Evolutionary conservation across 164 flowering plant species (phyloP).

Genomic region (Sedum album): DNA sequence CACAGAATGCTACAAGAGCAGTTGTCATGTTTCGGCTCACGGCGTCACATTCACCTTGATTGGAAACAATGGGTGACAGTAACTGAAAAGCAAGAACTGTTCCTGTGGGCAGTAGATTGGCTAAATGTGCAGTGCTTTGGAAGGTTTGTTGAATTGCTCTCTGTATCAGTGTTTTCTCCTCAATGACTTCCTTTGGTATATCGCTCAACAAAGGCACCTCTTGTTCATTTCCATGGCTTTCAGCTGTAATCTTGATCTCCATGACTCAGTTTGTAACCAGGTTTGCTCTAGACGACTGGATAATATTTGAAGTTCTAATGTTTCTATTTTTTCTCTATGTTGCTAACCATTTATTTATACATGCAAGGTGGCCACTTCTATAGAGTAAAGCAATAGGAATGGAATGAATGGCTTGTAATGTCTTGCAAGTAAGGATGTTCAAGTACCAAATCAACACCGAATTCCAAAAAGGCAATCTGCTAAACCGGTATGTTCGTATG

Average conservation of each 20-base stretch:
- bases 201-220: conserved; percentile 27
- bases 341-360: background rate
- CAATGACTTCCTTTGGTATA: conserved; percentile 15
- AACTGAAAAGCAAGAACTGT: conserved; percentile 62
- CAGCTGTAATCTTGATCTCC: conserved; percentile 35
- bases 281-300: background rate
- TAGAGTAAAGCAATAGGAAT: conserved; percentile 10
- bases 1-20: conserved; percentile 40
- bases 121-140: conserved; percentile 53
- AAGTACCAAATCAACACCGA: background rate
- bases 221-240: conserved; percentile 17
- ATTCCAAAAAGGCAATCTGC: background rate
- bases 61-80: conserved; percentile 49
- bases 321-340: background rate
- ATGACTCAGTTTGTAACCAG: conserved; percentile 10
- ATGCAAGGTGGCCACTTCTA: background rate
- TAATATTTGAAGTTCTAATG: background rate
- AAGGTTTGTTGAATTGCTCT: conserved; percentile 55
- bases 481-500: background rate
- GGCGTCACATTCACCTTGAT: conserved; percentile 45
- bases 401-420: conserved; percentile 16
- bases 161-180: conserved; percentile 27
- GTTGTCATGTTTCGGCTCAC: conserved; percentile 36
- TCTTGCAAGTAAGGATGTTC: conserved; percentile 37
- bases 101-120: conserved; percentile 62